phyloP scores from a whole-genome alignment of 2,329 filamentous ascomycete genomes.

The Xylaria sp. region DNA sequence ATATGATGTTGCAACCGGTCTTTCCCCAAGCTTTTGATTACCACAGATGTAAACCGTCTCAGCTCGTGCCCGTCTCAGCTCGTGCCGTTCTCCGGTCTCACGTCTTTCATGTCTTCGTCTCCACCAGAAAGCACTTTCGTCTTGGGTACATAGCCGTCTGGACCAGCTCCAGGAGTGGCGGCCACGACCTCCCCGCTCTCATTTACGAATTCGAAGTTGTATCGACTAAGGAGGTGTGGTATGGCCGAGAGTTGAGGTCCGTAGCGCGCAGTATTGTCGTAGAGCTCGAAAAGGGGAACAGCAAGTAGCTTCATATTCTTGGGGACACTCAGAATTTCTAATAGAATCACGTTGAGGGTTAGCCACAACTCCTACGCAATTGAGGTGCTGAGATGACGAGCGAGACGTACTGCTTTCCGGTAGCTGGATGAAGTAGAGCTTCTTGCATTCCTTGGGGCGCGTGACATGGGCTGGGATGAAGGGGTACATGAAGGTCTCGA shows the following conservation, averaged over 20 bases:
- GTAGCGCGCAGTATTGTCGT: slow-evolving; percentile 95
- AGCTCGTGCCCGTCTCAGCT: slow-evolving; percentile 39
- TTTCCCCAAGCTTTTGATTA: slow-evolving; percentile 13
- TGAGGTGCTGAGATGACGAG: background rate
- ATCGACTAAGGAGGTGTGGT: slow-evolving; percentile 90
- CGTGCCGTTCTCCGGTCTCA: slow-evolving; percentile 44
- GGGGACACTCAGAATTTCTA: slow-evolving; percentile 93
- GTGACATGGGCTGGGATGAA: slow-evolving; percentile 97
- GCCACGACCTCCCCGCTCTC: slow-evolving; percentile 90
- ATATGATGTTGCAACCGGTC: slow-evolving; percentile 23
- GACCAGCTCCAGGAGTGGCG: slow-evolving; percentile 78
- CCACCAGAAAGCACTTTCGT: slow-evolving; percentile 73
- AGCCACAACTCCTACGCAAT: slow-evolving; percentile 30
- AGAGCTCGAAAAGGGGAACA: slow-evolving; percentile 95
- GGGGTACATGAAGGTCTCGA: slow-evolving; percentile 99
- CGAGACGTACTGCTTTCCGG: slow-evolving; percentile 83
- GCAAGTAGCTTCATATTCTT: slow-evolving; percentile 99
- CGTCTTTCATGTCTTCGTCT: slow-evolving; percentile 68
- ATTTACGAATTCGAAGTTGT: slow-evolving; percentile 98
- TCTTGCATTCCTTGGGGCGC: slow-evolving; percentile 98
- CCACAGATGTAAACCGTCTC: slow-evolving; percentile 16
- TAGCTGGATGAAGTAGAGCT: slow-evolving; percentile 96
- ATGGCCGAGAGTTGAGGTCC: slow-evolving; percentile 97
- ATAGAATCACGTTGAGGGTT: slow-evolving; percentile 27
- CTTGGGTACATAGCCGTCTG: slow-evolving; percentile 69